Base-by-base conservation (phyloP, 495 filamentous ascomycete species). In the Penicillium pancosmium region DNA sequence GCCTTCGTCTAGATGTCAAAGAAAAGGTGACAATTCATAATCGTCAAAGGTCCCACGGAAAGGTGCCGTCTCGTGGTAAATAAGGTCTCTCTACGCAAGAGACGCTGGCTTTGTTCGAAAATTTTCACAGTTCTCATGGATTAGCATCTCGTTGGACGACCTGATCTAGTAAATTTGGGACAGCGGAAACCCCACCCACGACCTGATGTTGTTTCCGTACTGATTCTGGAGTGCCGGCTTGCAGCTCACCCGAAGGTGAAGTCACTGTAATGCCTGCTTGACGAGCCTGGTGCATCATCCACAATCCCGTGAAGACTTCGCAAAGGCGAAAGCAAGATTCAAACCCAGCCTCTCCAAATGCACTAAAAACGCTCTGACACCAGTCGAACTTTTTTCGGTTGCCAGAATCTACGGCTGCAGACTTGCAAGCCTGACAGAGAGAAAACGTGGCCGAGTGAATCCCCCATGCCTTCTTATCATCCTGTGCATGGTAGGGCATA, bases 291-390 rank as follows among this genome's bases (percentile, higher is more conserved):
- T 48, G 46, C 18, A 25, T 25, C 46, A 48, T 48, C 46, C 46
- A 48, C 15, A 48, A 27, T 27, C 46, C 46, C 11, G 23, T 13
- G n/a, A 48, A 27, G 3, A 48, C 46, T 13, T 48, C 21, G 3
- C 46, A 12, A 25, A 48, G 46, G 10, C 21, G 46, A 5, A 19
- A 19, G 11, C 46, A 9, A 25, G 46, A 48, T 27, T 48, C 46
- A 15, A 48, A 48, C 18, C 46, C 46, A 4, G 46, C 46, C 23
- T 48, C 9, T 23, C 46, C 36, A 10, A 38, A 41, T n/a, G 51
- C 35, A 12, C n/a, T 48, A 8, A 58, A 58, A 12, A 52, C 49
- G 3, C 33, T 53, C 11, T 58, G 40, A 31, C 49, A 58, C 56
- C 48, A 58, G 11, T 15, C n/a, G 5, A 52, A 58, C 4, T 58